phyloP scores from a whole-genome alignment of 2,329 filamentous ascomycete species.

The Alternaria sp. region DNA sequence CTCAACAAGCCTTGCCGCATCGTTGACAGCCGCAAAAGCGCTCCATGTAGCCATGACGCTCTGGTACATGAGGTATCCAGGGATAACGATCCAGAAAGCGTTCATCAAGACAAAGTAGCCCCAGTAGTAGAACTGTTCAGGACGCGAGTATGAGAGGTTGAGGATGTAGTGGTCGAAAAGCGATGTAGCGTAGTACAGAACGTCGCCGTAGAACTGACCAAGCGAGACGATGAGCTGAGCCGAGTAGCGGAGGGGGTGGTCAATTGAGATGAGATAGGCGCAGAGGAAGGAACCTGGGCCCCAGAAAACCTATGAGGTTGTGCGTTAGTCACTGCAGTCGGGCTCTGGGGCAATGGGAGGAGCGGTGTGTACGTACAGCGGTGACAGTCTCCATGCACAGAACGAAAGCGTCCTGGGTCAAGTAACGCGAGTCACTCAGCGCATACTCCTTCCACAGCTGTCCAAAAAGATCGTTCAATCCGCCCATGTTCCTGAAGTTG shows the following conservation, averaged over 20 bases:
- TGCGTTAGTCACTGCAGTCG: constrained; percentile 4
- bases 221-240: constrained; percentile 68
- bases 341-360: background rate
- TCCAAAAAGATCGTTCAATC: constrained; percentile 75
- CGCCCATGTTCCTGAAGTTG: constrained; percentile 71
- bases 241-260: constrained; percentile 66
- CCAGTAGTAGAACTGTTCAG: constrained; percentile 72
- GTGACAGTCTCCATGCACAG: constrained; percentile 88
- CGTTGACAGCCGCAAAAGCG: constrained; percentile 48
- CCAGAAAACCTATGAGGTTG: constrained; percentile 62
- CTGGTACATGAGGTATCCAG: constrained; percentile 50
- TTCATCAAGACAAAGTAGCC: constrained; percentile 73
- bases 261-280: constrained; percentile 62
- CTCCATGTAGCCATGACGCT: constrained; percentile 44
- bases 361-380: constrained; percentile 62
- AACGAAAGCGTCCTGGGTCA: constrained; percentile 80
- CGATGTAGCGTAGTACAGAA: constrained; percentile 70
- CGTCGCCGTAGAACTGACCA: constrained; percentile 70
- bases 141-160: constrained; percentile 64
- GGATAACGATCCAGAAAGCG: constrained; percentile 71
- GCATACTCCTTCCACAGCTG: constrained; percentile 96
- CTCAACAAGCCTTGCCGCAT: constrained; percentile 45
- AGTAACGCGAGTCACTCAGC: constrained; percentile 84
- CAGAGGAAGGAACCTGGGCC: constrained; percentile 68
- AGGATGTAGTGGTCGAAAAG: constrained; percentile 67